Base-by-base conservation (phyloP, 495 filamentous ascomycete species). In the Viridothelium virens region DNA sequence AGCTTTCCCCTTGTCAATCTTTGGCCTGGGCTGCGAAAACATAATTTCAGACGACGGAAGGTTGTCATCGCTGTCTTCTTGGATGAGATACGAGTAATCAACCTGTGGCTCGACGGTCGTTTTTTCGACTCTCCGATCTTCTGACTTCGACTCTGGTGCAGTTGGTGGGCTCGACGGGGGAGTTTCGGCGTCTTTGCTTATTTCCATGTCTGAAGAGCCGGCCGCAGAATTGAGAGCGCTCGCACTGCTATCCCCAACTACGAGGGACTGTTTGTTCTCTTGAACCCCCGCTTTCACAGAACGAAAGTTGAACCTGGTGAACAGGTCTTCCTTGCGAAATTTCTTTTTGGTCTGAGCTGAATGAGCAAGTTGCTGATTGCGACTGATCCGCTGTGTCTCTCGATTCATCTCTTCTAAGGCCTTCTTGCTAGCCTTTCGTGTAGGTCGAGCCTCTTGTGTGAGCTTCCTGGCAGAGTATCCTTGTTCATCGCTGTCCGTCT, bases 341-440 rank as follows among this genome's bases (percentile, higher is more conserved):
- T 92, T 97, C 79, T 94, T 97, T 79, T 89, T 94, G 2, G 91
- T 93, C 73, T 85, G 88, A 6, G 90, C 88, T 72, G 97, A 86
- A 74, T 97, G 91, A n/a, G 89, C 84, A 33, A 99, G 79, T 72
- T 97, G 94, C 83, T 94, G 87, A 69, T 89, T 94, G 66, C 94
- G 84, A 68, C 83, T 87, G 80, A 99, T 83, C 33, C 95, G 87
- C 76, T 97, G 92, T 1, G 93, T 96, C 76, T 97, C 94, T 53
- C 90, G 82, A 65, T 85, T 85, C 87, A 97, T 96, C 72, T 97
- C 93, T 76, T 96, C 90, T n/a, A 96, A 65, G 0, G 95, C 94
- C 79, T 93, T 96, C 79, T 95, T 97, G 78, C 92, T 91, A 3
- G 94, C 94, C 71, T 92, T 96, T 1, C 94, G 85, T 3, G 88